Percentiles rank a stretch among this genome's conserved stretches.
Conservation (phyloP, 2,329 filamentous ascomycete genomes). For the Rhynchosporium agropyri region DNA sequence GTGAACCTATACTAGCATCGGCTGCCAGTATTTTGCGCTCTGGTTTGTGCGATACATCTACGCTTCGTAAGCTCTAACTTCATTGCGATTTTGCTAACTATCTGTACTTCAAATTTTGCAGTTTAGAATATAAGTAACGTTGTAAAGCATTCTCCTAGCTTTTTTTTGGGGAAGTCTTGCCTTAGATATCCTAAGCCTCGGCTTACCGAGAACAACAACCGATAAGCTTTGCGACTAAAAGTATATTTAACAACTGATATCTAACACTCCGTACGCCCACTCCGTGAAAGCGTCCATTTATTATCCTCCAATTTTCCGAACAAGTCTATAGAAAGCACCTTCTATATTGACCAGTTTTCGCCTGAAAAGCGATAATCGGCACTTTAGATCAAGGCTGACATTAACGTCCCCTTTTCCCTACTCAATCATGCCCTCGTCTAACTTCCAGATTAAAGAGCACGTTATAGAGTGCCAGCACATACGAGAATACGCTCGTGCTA, state of each 20-base stretch:
- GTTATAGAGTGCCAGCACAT: constrained; percentile 74
- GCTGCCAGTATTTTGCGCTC: too few species aligned
- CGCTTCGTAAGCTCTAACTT: background rate
- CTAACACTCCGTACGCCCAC: too few species aligned
- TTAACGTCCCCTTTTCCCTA: background rate
- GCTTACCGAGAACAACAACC: constrained; percentile 16
- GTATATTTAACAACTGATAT: background rate
- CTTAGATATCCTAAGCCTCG: constrained; percentile 10
- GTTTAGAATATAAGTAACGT: too few species aligned
- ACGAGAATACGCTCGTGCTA: constrained; percentile 77
- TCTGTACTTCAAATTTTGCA: background rate
- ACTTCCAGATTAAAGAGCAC: constrained; percentile 74
- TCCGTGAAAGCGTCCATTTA: background rate
- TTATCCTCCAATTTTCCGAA: background rate
- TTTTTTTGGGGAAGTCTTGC: background rate
- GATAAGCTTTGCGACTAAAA: background rate
- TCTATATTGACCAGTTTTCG: background rate
- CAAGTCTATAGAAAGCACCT: background rate
- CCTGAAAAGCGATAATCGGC: background rate
- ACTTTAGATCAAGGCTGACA: too few species aligned
- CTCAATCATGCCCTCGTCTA: constrained; percentile 35
- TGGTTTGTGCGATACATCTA: too few species aligned
- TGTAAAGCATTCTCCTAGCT: too few species aligned
- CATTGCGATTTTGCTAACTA: background rate
- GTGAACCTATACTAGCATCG: background rate